Conservation (phyloP, 129 eudicot genomes). For the Oenanthe sinensis region DNA sequence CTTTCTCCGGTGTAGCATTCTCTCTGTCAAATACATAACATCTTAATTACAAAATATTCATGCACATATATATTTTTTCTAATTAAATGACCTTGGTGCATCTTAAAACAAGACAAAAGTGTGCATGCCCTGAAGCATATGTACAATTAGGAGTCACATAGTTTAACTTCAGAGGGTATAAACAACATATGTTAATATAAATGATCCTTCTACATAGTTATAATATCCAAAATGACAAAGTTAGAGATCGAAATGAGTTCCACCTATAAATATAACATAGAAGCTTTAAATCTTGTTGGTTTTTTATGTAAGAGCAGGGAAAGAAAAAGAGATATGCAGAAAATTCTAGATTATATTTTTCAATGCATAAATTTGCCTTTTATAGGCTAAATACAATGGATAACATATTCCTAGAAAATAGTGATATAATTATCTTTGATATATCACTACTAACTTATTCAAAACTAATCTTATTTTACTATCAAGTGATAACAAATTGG, state of each 20-base stretch:
- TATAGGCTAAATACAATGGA: no score
- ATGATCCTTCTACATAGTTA: background rate
- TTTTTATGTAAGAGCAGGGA: no score
- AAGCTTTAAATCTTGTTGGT: background rate
- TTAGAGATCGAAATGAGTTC: background rate
- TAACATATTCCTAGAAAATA: no score
- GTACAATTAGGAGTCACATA: background rate
- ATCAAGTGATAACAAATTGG: no score
- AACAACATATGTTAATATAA: background rate
- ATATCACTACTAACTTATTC: no score
- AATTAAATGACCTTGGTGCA: background rate
- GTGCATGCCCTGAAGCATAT: background rate
- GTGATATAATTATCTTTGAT: no score
- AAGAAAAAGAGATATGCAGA: no score
- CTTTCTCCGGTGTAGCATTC: constrained; percentile 45
- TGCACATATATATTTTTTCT: background rate
- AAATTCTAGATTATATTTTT: no score
- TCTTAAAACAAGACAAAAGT: background rate
- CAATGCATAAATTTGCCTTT: no score
- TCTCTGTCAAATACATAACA: constrained; percentile 32
- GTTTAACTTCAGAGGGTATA: background rate
- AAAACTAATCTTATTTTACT: no score
- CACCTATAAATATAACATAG: background rate
- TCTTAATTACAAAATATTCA: background rate
- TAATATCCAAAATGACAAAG: background rate